Base-by-base conservation (phyloP, 345 rosid species). In the Populus alba region DNA sequence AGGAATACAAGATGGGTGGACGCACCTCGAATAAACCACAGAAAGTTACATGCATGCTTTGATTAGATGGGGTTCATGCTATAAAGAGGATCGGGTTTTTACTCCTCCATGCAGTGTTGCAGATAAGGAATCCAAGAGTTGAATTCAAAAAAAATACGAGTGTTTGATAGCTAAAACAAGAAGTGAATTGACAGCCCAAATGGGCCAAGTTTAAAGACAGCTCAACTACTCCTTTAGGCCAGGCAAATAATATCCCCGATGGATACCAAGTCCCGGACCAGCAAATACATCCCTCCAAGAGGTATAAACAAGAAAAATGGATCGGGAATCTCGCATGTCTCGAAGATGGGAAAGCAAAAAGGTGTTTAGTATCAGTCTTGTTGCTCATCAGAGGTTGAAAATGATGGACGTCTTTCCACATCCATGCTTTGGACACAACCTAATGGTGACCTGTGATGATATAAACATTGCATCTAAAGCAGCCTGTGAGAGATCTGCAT, bases 351-450 rank as follows among this genome's bases (percentile, higher is more conserved):
- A 65, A 37, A 67, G 43, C 7, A 20, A 31, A 29, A 38, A 0
- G 1, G 16, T 49, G 12, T 22, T 13, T 17, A 35, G 38, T 35
- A 18, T 3, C 20, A n/a, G 20, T 49, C 25, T 68, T 18, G 29
- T 37, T 37, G 41, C 25, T 66, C 57, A 55, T 38, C 18, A 15
- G 39, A 61, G 68, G 65, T 27, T 20, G 9, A 25, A 43, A 8
- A 22, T 33, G 63, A 77, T 38, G 70, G 80, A 31, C 75, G n/a
- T 29, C 37, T 22, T 38, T 74, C 31, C 47, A 25, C 57, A 15
- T 7, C 15, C 25, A 16, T 9, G 39, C 43, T 61, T 43, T 20
- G 41, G 63, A 23, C 12, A 16, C 69, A 31, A 71, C 38, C 41
- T 13, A 31, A 70, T 29, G 12, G 62, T 18, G 41, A 63, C 49